A percentile compares a stretch with the other conserved stretches of the same genome.
Evolutionary conservation across 257 asterid species (phyloP).

Genomic region (Echium plantagineum): DNA sequence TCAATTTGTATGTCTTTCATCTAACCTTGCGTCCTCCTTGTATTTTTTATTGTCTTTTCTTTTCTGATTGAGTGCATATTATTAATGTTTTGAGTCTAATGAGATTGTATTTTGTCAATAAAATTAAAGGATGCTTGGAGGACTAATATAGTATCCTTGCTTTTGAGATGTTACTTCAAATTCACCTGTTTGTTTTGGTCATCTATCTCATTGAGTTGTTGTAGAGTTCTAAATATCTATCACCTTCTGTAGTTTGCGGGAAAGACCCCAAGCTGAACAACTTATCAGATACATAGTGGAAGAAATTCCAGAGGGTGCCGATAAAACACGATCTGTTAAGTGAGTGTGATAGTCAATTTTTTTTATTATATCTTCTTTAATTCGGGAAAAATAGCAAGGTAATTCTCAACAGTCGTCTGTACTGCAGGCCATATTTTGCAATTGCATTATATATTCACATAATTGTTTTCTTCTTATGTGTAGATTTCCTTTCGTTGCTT

Average conservation of each 20-base stretch:
- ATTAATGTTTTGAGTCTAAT: not conserved
- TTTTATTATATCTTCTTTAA: not conserved
- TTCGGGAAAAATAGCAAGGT: not conserved
- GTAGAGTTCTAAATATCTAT: not conserved
- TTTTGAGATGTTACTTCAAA: too few relatives aligned
- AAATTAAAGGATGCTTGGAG: not conserved
- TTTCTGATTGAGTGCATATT: not conserved
- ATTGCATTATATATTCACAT: not conserved
- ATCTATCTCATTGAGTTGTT: not conserved
- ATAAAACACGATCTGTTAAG: constrained; percentile 70
- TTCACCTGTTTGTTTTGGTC: not conserved
- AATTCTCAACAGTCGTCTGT: not conserved
- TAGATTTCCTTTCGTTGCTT: constrained; percentile 87
- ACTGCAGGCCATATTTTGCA: not conserved
- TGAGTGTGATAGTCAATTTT: constrained; percentile 21
- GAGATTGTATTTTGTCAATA: not conserved
- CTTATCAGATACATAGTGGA: constrained; percentile 71
- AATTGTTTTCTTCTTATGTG: not conserved
- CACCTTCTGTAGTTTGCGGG: constrained; percentile 55
- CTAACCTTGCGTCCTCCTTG: not conserved
- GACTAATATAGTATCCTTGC: not conserved
- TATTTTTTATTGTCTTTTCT: too few relatives aligned
- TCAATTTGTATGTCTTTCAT: constrained; percentile 51
- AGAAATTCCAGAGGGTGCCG: constrained; percentile 69
- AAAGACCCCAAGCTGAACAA: constrained; percentile 51